Percentiles rank a stretch among this genome's conserved stretches.
Conservation (phyloP, 1,139 yeast genomes). For the Sugiyamaella castrensis region DNA sequence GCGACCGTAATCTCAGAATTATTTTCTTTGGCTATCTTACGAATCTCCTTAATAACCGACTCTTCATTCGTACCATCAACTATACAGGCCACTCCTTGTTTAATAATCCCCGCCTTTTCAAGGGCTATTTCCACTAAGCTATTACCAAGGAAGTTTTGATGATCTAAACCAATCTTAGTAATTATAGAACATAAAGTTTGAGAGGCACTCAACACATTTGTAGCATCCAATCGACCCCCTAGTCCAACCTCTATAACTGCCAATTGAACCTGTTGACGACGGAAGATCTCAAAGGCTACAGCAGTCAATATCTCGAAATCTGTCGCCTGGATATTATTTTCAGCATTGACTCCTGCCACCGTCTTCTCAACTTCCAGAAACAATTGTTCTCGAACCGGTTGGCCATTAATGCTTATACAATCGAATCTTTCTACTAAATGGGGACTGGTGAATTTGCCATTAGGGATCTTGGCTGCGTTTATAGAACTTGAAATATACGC, state of each 20-base stretch:
- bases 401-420: constrained; percentile 63
- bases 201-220: constrained; percentile 54
- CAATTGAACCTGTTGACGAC: constrained; percentile 53
- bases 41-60: constrained; percentile 48
- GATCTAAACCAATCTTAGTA: constrained; percentile 83
- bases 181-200: constrained; percentile 60
- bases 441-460: constrained; percentile 87
- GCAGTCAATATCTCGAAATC: constrained; percentile 86
- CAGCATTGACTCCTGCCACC: constrained; percentile 35
- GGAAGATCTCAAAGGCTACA: constrained; percentile 74
- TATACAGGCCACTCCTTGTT: constrained; percentile 57
- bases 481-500: constrained; percentile 70
- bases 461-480: constrained; percentile 46
- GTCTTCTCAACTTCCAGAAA: constrained; percentile 47
- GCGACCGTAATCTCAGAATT: constrained; percentile 15
- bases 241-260: constrained; percentile 88
- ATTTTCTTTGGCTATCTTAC: constrained; percentile 19
- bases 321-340: constrained; percentile 56
- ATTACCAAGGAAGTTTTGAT: constrained; percentile 68
- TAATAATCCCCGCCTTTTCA: constrained; percentile 84
- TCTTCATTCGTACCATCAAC: constrained; percentile 65
- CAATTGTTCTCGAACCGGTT: constrained; percentile 47
- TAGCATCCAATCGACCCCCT: constrained; percentile 86
- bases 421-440: constrained; percentile 73
- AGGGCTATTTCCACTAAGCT: constrained; percentile 61